Evolutionary conservation across 2,329 filamentous ascomycete genomes (phyloP), one percentile per base, ranked within the genome.

Genomic region (Lachnellula occidentalis): DNA sequence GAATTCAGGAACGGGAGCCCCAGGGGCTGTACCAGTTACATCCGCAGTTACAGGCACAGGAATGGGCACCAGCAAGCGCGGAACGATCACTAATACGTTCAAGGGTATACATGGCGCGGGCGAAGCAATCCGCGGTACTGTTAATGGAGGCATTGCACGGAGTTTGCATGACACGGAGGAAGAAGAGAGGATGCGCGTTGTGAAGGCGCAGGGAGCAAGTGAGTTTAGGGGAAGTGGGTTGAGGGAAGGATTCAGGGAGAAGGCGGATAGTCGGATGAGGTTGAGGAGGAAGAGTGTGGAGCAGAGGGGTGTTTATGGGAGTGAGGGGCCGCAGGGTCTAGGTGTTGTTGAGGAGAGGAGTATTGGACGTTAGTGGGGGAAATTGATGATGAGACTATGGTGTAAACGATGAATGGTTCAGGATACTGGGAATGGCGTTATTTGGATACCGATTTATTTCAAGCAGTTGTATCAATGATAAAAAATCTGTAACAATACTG

Each of bases 91-190:
- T 8, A 53, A 36, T 9, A 58, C 58, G 5, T 19, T 54, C 4
- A 64, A 63, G 39, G 63, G 63, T 8, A 34, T 65, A 0, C 58
- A 60, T 34, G 63, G 63, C 19, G 62, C 62, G 9, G 55, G 59
- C 2, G 63, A 66, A 43, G 63, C 60, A 4, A 17, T 66, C 1
- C 39, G 63, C 34, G 63, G 63, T 15, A 51, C 54, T 8, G 52
- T 66, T 3, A 64, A 66, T 43, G 45, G 45, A 24, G 55, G 41
- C 5, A 58, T 66, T 21, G 63, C 62, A 27, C 54, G 55, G 21
- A 55, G 47, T 0, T 53, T 57, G 22, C 54, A 59, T 45, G 61
- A 66, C 31, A 50, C 51, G 1, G 61, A 54, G 11, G 63, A 64
- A 45, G 57, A 58, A 39, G 63, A 64, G 43, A 47, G 58, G n/a